Percentiles rank a stretch among this genome's conserved stretches.
These are phyloP conservation scores for Talaromyces sp. DNA, from an alignment of 2,329 filamentous ascomycete genomes.

Conservation along the genomic window DNA sequence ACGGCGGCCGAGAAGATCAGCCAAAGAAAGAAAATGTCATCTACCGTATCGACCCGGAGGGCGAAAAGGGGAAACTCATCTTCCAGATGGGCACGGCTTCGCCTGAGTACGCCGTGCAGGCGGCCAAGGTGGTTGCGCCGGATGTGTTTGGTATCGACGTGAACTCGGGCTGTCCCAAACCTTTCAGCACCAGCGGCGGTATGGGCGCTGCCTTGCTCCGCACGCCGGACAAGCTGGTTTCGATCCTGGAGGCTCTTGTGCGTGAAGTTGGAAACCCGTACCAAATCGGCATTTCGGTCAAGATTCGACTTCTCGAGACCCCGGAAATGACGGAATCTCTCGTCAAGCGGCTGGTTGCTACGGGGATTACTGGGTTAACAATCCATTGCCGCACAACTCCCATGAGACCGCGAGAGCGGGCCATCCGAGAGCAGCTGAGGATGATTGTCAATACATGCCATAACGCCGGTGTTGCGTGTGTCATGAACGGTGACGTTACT, in stretches of 20 bases:
- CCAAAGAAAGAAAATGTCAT: slow-evolving; percentile 59
- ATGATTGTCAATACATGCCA: slow-evolving; percentile 80
- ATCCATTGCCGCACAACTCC: slow-evolving; percentile 94
- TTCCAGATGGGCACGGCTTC: slow-evolving; percentile 90
- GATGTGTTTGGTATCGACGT: slow-evolving; percentile 95
- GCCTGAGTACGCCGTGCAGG: slow-evolving; percentile 75
- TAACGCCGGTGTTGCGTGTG: slow-evolving; percentile 79
- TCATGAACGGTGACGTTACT: slow-evolving; percentile 93
- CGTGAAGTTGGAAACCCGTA: slow-evolving; percentile 70
- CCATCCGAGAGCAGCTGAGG: slow-evolving; percentile 76
- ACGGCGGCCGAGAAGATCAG: slow-evolving; percentile 51
- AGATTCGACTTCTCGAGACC: slow-evolving; percentile 83
- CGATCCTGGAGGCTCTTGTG: slow-evolving; percentile 80
- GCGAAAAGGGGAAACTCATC: slow-evolving; percentile 70
- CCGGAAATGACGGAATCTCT: slow-evolving; percentile 70
- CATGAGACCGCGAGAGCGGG: slow-evolving; percentile 86
- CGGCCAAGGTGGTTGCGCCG: slow-evolving; percentile 74
- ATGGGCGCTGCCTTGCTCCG: slow-evolving; percentile 92
- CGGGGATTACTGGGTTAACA: slow-evolving; percentile 87
- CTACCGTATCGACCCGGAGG: slow-evolving; percentile 74
- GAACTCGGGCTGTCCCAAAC: slow-evolving; percentile 97
- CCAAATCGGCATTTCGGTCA: slow-evolving; percentile 91
- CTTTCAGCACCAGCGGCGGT: slow-evolving; percentile 86
- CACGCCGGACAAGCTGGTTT: slow-evolving; percentile 76
- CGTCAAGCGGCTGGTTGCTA: slow-evolving; percentile 72